phyloP scores from a whole-genome alignment of 2,329 filamentous ascomycete species.

The Botrytis porri region DNA sequence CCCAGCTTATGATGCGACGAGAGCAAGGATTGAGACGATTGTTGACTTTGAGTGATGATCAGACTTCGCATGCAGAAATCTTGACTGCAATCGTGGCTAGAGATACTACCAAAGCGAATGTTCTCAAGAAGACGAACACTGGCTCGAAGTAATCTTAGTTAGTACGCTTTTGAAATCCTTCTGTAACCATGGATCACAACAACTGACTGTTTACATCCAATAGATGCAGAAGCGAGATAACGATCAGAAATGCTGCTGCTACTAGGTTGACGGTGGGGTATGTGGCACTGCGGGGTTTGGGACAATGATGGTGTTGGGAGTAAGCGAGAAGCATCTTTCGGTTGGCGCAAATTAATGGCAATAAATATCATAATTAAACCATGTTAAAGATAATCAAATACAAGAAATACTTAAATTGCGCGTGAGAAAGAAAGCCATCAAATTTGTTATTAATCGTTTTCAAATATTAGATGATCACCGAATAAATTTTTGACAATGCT shows the following conservation, averaged over 20 bases:
- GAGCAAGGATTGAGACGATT: neutral
- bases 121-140: neutral
- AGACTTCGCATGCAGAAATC: neutral
- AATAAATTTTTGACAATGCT: neutral
- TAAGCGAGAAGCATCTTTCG: neutral
- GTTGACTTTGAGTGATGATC: neutral
- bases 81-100: neutral
- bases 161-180: neutral
- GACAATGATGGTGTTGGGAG: neutral
- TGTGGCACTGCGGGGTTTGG: neutral
- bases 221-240: too few species aligned
- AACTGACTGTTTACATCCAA: neutral
- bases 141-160: neutral
- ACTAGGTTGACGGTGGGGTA: neutral
- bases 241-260: neutral
- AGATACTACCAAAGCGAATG: neutral
- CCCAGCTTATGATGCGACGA: neutral
- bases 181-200: fast-evolving
- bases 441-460: neutral
- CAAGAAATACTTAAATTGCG: too few species aligned
- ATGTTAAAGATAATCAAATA: neutral
- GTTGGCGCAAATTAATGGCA: neutral
- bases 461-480: neutral
- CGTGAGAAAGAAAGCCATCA: too few species aligned
- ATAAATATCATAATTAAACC: neutral